Evolutionary conservation across 1,284 basidiomycete genomes (phyloP), one percentile per base, ranked within the genome.

Genomic region (Ganoderma sinense): DNA sequence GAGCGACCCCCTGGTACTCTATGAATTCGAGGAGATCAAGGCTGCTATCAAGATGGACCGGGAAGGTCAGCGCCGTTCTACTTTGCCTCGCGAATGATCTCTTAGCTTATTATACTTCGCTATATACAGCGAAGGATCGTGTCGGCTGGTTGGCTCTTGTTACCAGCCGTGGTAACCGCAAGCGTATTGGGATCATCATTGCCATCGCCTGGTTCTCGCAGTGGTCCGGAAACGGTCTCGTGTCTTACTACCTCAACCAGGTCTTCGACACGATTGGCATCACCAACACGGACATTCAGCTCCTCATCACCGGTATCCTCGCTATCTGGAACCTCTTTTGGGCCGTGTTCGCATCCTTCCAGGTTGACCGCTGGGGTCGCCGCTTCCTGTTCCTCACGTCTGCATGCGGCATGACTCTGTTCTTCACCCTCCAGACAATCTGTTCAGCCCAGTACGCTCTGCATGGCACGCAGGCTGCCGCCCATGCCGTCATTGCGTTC

Each of bases 11-110:
- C 86, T 94, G 31, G 90, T 94, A 40, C 82, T 87, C 69, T 91
- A 90, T 75, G 93, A 95, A 78, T 91, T 88, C 74, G 84, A 90
- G 72, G 93, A 94, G 82, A 95, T 95, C 82, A 91, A 88, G 81
- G 84, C 89, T n/a, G 89, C 91, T 33, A 85, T 93, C 65, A 86
- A 88, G 7, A 84, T 90, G 69, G 91, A 93, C 75, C 84, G 86
- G 63, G 83, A 78, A n/a, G 72, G 81, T 82, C 65, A 61, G 78
- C 53, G 33, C 45, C 6, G 39, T 14, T 20, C 14, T 13, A 10
- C 4, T 36, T 26, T 10, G 33, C 72, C 14, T 60, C 59, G 11
- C 13, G 4, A 40, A 23, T 3, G 0, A 20, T n/a, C 11, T 23
- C 56, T 14, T 70, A 11, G 68, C 33, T 26, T 13, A 33, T n/a